phyloP scores from a whole-genome alignment of 1,139 yeast species.

The Debaryomyces coudertii region DNA sequence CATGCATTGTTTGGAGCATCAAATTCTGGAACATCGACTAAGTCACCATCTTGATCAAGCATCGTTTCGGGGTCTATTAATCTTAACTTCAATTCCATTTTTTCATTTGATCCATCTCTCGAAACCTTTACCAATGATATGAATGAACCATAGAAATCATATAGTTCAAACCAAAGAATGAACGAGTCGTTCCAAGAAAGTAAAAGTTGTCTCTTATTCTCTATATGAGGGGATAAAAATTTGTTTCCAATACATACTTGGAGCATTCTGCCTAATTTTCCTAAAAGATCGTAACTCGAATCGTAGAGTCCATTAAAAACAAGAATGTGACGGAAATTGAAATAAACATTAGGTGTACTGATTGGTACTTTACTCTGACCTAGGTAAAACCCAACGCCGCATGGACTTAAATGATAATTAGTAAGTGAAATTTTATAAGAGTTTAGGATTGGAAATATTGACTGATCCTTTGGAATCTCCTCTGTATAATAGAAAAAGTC shows the following conservation, averaged over 20 bases:
- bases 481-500: constrained; percentile 16
- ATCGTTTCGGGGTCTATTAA: constrained; percentile 36
- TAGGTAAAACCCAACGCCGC: constrained; percentile 37
- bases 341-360: constrained; percentile 19
- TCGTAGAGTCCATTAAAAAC: constrained; percentile 27
- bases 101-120: constrained; percentile 24
- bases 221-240: constrained; percentile 31
- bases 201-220: constrained; percentile 16
- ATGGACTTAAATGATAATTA: constrained; percentile 29
- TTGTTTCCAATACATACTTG: constrained; percentile 28
- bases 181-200: constrained; percentile 40
- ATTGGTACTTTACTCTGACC: constrained; percentile 21
- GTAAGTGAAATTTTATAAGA: constrained; percentile 30
- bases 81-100: constrained; percentile 23
- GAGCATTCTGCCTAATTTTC: constrained; percentile 25
- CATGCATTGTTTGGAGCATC: constrained; percentile 27
- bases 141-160: constrained; percentile 37
- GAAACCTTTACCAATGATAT: constrained; percentile 27
- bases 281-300: constrained; percentile 20
- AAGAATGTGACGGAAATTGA: constrained; percentile 28
- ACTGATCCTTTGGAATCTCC: constrained; percentile 9
- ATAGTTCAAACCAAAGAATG: constrained; percentile 41
- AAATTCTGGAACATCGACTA: constrained; percentile 22
- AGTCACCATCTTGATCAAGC: constrained; percentile 37
- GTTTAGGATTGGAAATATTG: constrained; percentile 24